phyloP scores from a whole-genome alignment of 2,329 filamentous ascomycete species.

The Diaporthe sp. region DNA sequence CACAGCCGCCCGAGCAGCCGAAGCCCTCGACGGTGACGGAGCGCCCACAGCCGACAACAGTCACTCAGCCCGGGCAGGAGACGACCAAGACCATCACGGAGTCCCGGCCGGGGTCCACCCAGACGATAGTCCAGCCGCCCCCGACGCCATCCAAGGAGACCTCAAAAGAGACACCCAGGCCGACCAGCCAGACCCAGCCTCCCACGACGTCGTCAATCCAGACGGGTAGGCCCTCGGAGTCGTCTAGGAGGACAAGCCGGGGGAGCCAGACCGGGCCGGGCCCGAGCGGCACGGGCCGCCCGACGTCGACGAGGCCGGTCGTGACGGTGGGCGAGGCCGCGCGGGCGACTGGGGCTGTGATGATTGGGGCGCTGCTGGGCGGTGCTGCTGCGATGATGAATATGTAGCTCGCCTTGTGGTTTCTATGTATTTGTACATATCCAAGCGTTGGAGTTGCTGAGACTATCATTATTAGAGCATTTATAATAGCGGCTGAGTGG shows the following conservation, averaged over 20 bases:
- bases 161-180: not conserved
- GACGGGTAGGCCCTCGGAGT: not conserved
- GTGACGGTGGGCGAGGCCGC: slow-evolving; percentile 24
- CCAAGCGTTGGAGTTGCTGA: not conserved
- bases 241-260: not conserved
- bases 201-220: not conserved
- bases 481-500: not conserved
- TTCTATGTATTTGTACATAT: not conserved
- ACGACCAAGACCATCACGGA: slow-evolving; percentile 16
- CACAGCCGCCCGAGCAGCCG: not conserved
- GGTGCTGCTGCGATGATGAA: slow-evolving; percentile 29
- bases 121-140: slow-evolving; percentile 1
- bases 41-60: not conserved
- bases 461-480: not conserved
- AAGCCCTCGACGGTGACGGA: slow-evolving; percentile 18
- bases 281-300: not conserved
- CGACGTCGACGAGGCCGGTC: slow-evolving; percentile 21
- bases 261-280: slow-evolving; percentile 13
- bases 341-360: slow-evolving; percentile 3
- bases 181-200: not conserved
- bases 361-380: slow-evolving; percentile 31
- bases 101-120: not conserved
- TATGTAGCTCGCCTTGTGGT: not conserved
- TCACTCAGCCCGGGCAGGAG: not conserved
- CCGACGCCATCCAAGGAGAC: not conserved